Conservation (phyloP, 1,284 basidiomycete genomes). For the Ganoderma sinense region DNA sequence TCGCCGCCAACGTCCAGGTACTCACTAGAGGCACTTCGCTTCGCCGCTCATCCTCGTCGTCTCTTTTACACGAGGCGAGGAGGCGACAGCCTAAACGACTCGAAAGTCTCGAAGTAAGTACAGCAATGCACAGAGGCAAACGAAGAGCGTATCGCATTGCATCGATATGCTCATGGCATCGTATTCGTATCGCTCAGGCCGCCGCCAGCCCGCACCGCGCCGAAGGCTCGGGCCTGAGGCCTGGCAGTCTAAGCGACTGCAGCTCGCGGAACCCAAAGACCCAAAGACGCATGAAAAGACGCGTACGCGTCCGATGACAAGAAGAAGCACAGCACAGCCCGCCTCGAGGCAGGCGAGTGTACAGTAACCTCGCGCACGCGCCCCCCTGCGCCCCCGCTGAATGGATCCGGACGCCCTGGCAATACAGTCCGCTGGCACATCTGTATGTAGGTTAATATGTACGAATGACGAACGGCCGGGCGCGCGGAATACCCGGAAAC, state of each 20-base stretch:
- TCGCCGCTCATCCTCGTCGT: not conserved
- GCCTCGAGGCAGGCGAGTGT: conserved; percentile 1
- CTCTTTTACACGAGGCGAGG: not conserved
- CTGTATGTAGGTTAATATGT: too few relatives aligned
- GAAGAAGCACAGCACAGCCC: not conserved
- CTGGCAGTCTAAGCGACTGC: too few relatives aligned
- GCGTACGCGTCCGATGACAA: not conserved
- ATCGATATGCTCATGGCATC: too few relatives aligned
- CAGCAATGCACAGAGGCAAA: too few relatives aligned
- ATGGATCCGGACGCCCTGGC: not conserved
- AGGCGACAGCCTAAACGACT: too few relatives aligned
- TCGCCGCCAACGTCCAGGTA: not conserved
- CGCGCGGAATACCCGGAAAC: too few relatives aligned
- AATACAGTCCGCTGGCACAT: too few relatives aligned
- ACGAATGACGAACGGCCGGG: too few relatives aligned
- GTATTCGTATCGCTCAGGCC: not conserved
- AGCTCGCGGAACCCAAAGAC: not conserved
- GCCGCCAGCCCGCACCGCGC: too few relatives aligned
- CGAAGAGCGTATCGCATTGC: not conserved
- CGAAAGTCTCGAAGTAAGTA: too few relatives aligned
- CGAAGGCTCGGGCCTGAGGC: too few relatives aligned
- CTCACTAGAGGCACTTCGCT: not conserved
- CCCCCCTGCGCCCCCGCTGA: not conserved
- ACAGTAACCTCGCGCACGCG: not conserved
- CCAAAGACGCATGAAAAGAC: not conserved